Evolutionary conservation across 2,329 filamentous ascomycete species (phyloP).

Genomic region (Venturia carpophila): DNA sequence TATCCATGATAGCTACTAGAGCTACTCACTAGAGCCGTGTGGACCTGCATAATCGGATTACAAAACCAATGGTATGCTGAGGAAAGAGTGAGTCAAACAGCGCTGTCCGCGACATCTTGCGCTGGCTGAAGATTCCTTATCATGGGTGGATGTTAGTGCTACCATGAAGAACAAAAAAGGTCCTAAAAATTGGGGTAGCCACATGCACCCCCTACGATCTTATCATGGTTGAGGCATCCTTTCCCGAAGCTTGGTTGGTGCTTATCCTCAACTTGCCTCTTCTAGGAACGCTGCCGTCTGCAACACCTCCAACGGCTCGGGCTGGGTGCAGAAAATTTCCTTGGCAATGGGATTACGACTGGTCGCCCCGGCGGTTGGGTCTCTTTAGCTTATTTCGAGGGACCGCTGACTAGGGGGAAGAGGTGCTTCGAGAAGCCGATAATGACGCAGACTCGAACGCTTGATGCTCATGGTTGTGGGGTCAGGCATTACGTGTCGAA

Average conservation of each 20-base stretch:
- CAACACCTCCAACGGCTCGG: not conserved
- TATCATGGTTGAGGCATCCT: not conserved
- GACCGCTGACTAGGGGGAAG: not conserved
- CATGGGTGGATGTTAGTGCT: not conserved
- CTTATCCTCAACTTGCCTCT: conserved; percentile 7
- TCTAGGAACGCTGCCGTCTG: not conserved
- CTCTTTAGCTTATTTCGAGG: not conserved
- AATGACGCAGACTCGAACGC: not conserved
- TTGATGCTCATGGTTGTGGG: not conserved
- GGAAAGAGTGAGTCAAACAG: not conserved
- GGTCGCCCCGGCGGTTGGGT: not conserved
- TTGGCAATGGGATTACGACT: not conserved
- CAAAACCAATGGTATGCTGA: not conserved
- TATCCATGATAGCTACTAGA: conserved; percentile 6
- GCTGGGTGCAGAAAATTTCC: not conserved
- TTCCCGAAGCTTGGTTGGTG: not conserved
- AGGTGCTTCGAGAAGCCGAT: not conserved
- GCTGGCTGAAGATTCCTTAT: conserved; percentile 3
- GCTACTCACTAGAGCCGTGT: not conserved
- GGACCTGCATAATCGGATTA: not conserved
- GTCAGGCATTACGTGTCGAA: not conserved
- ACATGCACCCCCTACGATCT: conserved; percentile 1
- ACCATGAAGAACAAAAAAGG: not conserved
- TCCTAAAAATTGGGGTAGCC: not conserved
- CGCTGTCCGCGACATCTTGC: not conserved